phyloP scores from a whole-genome alignment of 2,329 filamentous ascomycete species.

The Pochonia chlamydosporia region DNA sequence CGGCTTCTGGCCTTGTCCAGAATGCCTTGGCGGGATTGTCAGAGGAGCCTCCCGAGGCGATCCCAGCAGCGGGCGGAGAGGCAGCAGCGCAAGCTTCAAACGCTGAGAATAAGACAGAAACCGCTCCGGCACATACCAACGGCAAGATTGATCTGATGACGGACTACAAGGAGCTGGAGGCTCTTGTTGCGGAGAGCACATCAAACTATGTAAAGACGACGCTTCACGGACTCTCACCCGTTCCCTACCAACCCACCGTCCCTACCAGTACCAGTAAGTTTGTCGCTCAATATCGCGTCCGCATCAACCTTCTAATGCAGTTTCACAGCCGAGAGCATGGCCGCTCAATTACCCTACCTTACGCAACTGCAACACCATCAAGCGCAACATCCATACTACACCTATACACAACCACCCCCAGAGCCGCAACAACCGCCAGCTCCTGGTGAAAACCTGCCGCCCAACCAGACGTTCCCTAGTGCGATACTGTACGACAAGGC shows the following conservation, averaged over 20 bases:
- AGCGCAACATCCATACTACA: conserved; percentile 29
- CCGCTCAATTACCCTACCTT: conserved; percentile 29
- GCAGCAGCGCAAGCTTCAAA: conserved; percentile 16
- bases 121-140: conserved; percentile 19
- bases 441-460: conserved; percentile 39
- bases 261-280: conserved; percentile 31
- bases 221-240: conserved; percentile 35
- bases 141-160: conserved; percentile 27
- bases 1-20: conserved; percentile 34
- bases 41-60: conserved; percentile 16
- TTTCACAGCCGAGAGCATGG: conserved; percentile 23
- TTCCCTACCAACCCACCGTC: conserved; percentile 36
- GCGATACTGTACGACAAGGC: conserved; percentile 53
- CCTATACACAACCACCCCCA: conserved; percentile 28
- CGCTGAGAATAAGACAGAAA: conserved; percentile 18
- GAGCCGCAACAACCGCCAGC: conserved; percentile 23
- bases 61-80: conserved; percentile 16
- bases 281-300: not conserved
- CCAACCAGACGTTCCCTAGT: conserved; percentile 51
- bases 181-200: conserved; percentile 37
- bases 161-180: conserved; percentile 37
- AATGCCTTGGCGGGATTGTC: conserved; percentile 32
- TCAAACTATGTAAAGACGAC: conserved; percentile 40
- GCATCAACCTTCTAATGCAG: conserved; percentile 3
- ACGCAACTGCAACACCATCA: conserved; percentile 32